These are phyloP conservation scores for Prunella vulgaris DNA, from an alignment of 257 asterid species.

Conservation along the genomic window DNA sequence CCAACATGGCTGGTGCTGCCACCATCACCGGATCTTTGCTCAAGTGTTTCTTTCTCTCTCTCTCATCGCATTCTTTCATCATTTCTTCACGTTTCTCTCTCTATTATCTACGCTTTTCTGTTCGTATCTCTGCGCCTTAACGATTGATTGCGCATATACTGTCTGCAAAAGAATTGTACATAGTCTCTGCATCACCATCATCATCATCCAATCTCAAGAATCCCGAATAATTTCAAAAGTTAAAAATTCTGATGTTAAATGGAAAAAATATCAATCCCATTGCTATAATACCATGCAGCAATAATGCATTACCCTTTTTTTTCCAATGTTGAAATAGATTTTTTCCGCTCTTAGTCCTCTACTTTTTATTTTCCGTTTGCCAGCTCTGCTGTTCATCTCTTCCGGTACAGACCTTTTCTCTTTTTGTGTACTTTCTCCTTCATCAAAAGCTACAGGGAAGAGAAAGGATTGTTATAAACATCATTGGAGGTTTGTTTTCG, in stretches of 20 bases:
- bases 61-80: conserved; percentile 2
- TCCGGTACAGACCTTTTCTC: conserved; percentile 26
- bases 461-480: conserved; percentile 28
- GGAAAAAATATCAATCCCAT: background rate
- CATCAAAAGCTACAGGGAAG: conserved; percentile 12
- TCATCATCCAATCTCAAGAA: background rate
- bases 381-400: conserved; percentile 32
- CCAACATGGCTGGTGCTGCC: conserved; percentile 33
- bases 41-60: conserved; percentile 1
- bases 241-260: background rate
- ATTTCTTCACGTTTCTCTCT: background rate
- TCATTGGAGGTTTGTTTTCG: conserved; percentile 28
- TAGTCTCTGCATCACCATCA: background rate
- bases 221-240: background rate
- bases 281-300: conserved; percentile 25
- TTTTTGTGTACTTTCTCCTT: conserved; percentile 23
- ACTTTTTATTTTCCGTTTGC: conserved; percentile 27
- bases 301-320: conserved; percentile 21
- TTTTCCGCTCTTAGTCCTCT: background rate
- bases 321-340: conserved; percentile 9
- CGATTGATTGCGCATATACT: conserved; percentile 15
- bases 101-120: conserved; percentile 19
- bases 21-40: conserved; percentile 35
- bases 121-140: background rate
- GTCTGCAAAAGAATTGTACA: conserved; percentile 13